Conservation (phyloP, 2,329 filamentous ascomycete genomes). For the Knoxdaviesia proteae region DNA sequence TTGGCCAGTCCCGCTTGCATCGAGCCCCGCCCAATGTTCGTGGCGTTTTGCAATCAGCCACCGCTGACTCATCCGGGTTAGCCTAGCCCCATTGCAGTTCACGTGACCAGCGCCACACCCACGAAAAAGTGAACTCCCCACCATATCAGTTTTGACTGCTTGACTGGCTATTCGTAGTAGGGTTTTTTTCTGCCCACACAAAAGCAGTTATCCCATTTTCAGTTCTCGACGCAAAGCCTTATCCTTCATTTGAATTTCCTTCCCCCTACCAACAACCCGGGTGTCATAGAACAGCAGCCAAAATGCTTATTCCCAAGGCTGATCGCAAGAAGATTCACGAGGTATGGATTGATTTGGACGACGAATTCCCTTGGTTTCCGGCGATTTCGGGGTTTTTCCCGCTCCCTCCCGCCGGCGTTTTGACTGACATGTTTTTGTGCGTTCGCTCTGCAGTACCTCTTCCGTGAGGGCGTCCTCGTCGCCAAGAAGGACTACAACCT, state of each 20-base stretch:
- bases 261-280: slow-evolving; percentile 10
- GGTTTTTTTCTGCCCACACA: slow-evolving; percentile 21
- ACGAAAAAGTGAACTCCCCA: slow-evolving; percentile 2
- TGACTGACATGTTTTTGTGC: slow-evolving; percentile 8
- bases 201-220: slow-evolving; percentile 21
- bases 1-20: too few relatives aligned
- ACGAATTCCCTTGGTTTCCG: too few relatives aligned
- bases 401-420: neutral
- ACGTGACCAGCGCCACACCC: slow-evolving; percentile 4
- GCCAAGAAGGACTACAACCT: slow-evolving; percentile 99
- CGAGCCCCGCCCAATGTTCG: too few relatives aligned
- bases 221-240: slow-evolving; percentile 5
- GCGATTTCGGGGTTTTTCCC: too few relatives aligned
- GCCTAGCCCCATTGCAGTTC: neutral
- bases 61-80: too few relatives aligned
- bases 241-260: too few relatives aligned
- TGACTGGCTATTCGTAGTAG: slow-evolving; percentile 11
- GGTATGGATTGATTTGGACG: slow-evolving; percentile 15
- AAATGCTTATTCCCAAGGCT: slow-evolving; percentile 98
- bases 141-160: slow-evolving; percentile 1
- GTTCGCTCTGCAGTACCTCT: slow-evolving; percentile 56
- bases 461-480: slow-evolving; percentile 82
- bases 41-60: too few relatives aligned
- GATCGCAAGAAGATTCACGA: slow-evolving; percentile 99
- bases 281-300: slow-evolving; percentile 16